Conservation (phyloP, 805 yeast species). For the Ogataea trehalophila region DNA sequence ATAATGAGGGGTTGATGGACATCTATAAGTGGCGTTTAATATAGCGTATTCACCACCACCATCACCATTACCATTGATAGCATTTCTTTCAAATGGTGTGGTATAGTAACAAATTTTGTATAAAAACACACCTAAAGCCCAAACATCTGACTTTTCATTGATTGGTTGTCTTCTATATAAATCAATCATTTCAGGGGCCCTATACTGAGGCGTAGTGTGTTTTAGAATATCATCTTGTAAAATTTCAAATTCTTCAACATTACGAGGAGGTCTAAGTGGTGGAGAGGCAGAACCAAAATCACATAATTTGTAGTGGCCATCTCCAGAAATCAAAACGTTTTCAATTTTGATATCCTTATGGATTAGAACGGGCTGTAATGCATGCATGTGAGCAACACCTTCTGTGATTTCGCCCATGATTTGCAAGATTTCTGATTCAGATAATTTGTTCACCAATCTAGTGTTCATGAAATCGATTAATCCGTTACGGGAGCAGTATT, state of each 20-base stretch:
- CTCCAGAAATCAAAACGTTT: slow-evolving; percentile 61
- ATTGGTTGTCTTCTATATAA: slow-evolving; percentile 62
- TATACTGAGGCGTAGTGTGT: slow-evolving; percentile 81
- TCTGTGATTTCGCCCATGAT: slow-evolving; percentile 67
- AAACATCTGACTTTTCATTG: slow-evolving; percentile 77
- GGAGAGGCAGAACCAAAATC: slow-evolving; percentile 81
- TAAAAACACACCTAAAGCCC: slow-evolving; percentile 79
- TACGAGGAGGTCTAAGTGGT: slow-evolving; percentile 56
- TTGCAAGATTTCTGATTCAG: slow-evolving; percentile 61
- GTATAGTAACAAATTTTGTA: slow-evolving; percentile 78
- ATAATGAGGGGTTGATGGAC: slow-evolving; percentile 53
- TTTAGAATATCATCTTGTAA: slow-evolving; percentile 67
- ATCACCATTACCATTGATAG: slow-evolving; percentile 31
- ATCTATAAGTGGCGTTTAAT: slow-evolving; percentile 47
- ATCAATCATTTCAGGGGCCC: slow-evolving; percentile 84
- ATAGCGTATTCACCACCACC: slow-evolving; percentile 59
- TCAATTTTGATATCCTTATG: slow-evolving; percentile 84
- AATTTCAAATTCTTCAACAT: slow-evolving; percentile 51
- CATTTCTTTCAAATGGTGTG: slow-evolving; percentile 67
- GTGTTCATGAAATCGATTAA: slow-evolving; percentile 78
- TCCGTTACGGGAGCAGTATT: slow-evolving; percentile 70
- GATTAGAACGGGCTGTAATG: slow-evolving; percentile 61
- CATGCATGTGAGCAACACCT: slow-evolving; percentile 77
- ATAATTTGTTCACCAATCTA: slow-evolving; percentile 57
- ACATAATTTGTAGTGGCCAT: slow-evolving; percentile 62